A percentile compares a stretch with the other conserved stretches of the same genome.
phyloP scores from a whole-genome alignment of 192 early-diverging fungal species.

The Gorgonomyces haynaldii region DNA sequence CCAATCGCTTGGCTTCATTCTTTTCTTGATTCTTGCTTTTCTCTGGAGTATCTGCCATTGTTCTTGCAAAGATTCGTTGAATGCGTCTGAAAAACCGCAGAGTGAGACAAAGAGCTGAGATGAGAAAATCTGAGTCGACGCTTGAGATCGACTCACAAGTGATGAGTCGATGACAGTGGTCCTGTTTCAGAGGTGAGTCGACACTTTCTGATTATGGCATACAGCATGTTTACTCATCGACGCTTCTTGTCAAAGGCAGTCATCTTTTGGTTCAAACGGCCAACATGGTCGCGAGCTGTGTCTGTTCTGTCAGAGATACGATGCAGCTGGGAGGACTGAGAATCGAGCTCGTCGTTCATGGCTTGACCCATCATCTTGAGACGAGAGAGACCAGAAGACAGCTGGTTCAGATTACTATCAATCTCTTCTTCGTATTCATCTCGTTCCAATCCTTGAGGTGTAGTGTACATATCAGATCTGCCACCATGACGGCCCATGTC shows the following conservation, averaged over 20 bases:
- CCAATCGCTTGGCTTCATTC: conserved; percentile 81
- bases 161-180: too few relatives aligned
- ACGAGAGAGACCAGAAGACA: conserved; percentile 22
- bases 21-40: conserved; percentile 73
- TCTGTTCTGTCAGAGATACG: conserved; percentile 22
- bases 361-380: conserved; percentile 37
- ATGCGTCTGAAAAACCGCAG: too few relatives aligned
- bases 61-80: too few relatives aligned
- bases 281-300: conserved; percentile 18
- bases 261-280: conserved; percentile 12
- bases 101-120: too few relatives aligned
- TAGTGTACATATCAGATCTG: conserved; percentile 20
- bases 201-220: too few relatives aligned
- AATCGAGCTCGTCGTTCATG: conserved; percentile 38
- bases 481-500: background rate
- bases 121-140: too few relatives aligned
- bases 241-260: background rate
- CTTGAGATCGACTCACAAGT: too few relatives aligned
- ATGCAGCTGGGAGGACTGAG: conserved; percentile 19
- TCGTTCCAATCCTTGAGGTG: conserved; percentile 31
- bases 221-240: background rate
- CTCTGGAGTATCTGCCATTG: conserved; percentile 5
- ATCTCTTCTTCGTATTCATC: conserved; percentile 42
- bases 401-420: conserved; percentile 39
- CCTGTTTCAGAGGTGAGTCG: too few relatives aligned